phyloP scores from a whole-genome alignment of 768 basidiomycete species.

The Russula sp. region DNA sequence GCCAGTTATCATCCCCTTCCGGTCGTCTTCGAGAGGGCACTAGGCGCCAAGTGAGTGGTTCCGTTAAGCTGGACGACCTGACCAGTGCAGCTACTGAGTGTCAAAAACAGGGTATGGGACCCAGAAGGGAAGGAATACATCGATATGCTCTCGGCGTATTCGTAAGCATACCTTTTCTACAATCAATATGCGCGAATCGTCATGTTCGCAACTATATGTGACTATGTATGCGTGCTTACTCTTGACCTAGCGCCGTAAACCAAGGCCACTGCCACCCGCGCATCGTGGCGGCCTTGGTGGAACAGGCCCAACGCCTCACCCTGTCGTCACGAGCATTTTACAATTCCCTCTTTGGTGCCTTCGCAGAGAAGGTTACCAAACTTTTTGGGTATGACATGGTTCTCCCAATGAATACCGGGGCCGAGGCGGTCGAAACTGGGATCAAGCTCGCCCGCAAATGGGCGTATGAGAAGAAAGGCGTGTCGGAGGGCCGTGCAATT shows the following conservation, averaged over 20 bases:
- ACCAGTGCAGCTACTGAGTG: constrained; percentile 16
- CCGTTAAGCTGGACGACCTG: constrained; percentile 32
- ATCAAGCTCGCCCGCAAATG: constrained; percentile 95
- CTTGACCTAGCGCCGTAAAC: constrained; percentile 69
- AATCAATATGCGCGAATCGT: background rate
- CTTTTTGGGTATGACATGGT: constrained; percentile 94
- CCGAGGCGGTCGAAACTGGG: constrained; percentile 97
- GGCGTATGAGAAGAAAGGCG: constrained; percentile 87
- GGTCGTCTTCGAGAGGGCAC: constrained; percentile 86
- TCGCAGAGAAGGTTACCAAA: constrained; percentile 75
- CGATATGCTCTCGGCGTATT: constrained; percentile 97
- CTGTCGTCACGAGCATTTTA: constrained; percentile 96
- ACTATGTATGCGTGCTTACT: background rate
- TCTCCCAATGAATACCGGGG: constrained; percentile 98
- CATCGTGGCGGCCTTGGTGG: constrained; percentile 73
- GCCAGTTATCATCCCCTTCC: constrained; percentile 92
- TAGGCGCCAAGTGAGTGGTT: constrained; percentile 75
- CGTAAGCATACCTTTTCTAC: constrained; percentile 46
- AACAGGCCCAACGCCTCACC: constrained; percentile 86
- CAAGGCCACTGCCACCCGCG: constrained; percentile 94
- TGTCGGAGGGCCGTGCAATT: constrained; percentile 75
- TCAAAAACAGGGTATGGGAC: constrained; percentile 69
- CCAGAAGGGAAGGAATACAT: constrained; percentile 94
- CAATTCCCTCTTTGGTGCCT: constrained; percentile 86
- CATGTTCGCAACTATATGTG: background rate